A percentile compares a stretch with the other conserved stretches of the same genome.
Conservation (phyloP, 345 rosid genomes). For the Bruguiera parviflora region DNA sequence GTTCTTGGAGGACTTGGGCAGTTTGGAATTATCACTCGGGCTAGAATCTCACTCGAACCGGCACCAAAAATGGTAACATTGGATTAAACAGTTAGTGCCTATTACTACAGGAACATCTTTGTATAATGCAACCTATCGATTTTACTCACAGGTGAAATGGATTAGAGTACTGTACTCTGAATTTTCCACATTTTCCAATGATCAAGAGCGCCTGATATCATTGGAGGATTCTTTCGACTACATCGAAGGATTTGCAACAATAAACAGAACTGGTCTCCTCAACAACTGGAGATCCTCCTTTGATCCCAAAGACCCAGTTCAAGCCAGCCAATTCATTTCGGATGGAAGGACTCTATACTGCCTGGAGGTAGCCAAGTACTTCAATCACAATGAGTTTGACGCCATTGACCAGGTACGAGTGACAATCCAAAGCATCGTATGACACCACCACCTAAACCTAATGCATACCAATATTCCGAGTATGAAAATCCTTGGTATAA, state of each 20-base stretch:
- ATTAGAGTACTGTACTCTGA: constrained; percentile 82
- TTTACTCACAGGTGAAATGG: constrained; percentile 74
- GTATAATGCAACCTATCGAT: constrained; percentile 15
- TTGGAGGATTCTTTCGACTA: constrained; percentile 62
- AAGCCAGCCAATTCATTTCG: constrained; percentile 66
- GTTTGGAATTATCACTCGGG: constrained; percentile 87
- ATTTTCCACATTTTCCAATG: constrained; percentile 65
- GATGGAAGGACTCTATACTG: constrained; percentile 83
- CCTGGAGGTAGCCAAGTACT: constrained; percentile 77
- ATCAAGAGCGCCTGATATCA: constrained; percentile 80
- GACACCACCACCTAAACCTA: background rate
- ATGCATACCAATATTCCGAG: background rate
- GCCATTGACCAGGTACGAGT: constrained; percentile 47
- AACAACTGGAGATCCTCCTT: constrained; percentile 85
- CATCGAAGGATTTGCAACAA: constrained; percentile 80
- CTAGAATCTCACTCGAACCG: constrained; percentile 67
- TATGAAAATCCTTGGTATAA: background rate
- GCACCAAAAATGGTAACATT: constrained; percentile 61
- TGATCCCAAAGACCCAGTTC: constrained; percentile 58
- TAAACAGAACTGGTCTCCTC: constrained; percentile 74
- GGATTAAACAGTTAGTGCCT: background rate
- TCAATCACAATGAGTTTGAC: constrained; percentile 48
- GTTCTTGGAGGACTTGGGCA: constrained; percentile 98
- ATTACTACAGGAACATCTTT: background rate
- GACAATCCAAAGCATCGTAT: background rate